Conservation (phyloP, 108 stramenopile genomes). For the Pseudonitzschia multiseries region DNA sequence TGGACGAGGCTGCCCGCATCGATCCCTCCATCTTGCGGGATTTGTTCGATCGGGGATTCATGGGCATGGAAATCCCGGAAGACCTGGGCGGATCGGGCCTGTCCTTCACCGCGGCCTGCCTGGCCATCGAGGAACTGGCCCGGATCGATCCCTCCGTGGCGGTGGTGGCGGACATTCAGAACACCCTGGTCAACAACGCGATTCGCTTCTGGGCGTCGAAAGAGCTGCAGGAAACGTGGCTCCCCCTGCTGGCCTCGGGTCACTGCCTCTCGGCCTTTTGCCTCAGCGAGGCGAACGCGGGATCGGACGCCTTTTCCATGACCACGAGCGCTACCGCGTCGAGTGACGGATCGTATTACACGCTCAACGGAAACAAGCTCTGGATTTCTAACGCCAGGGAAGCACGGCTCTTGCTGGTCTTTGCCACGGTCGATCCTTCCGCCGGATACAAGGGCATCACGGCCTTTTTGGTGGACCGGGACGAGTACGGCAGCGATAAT, state of each 20-base stretch:
- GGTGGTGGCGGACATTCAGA: constrained; percentile 94
- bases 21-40: constrained; percentile 61
- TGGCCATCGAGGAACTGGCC: constrained; percentile 93
- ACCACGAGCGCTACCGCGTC: constrained; percentile 68
- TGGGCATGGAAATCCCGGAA: constrained; percentile 90
- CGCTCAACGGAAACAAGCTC: constrained; percentile 87
- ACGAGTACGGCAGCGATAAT: not conserved
- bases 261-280: constrained; percentile 87
- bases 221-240: constrained; percentile 70
- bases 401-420: constrained; percentile 90
- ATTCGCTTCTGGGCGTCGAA: constrained; percentile 89
- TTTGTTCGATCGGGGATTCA: constrained; percentile 89
- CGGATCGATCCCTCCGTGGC: constrained; percentile 90
- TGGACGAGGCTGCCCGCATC: constrained; percentile 81
- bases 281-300: constrained; percentile 86
- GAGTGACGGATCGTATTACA: constrained; percentile 76
- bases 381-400: constrained; percentile 94
- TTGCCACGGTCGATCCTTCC: constrained; percentile 86
- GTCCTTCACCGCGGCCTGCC: constrained; percentile 85
- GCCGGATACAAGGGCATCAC: constrained; percentile 94
- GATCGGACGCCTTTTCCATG: constrained; percentile 94
- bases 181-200: constrained; percentile 95
- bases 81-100: constrained; percentile 78
- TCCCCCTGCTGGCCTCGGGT: constrained; percentile 79
- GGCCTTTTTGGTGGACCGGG: constrained; percentile 88